Percentiles rank a stretch among this genome's conserved stretches.
Conservation (phyloP, 2,329 filamentous ascomycete species). For the Westerdykella aurantiaca region DNA sequence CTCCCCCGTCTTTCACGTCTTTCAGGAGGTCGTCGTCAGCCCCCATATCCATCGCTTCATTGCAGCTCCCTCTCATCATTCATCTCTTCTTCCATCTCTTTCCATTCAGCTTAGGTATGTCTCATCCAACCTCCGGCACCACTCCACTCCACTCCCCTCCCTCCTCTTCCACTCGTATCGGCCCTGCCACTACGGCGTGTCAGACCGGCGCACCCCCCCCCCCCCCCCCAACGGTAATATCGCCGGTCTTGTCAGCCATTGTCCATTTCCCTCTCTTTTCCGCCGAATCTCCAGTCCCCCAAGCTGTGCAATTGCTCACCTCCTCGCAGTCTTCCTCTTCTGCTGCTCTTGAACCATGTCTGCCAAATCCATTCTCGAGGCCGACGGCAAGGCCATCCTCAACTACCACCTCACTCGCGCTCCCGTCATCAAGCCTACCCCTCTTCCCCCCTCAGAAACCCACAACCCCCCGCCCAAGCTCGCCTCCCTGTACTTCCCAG, state of each 20-base stretch:
- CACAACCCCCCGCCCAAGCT: slow-evolving; percentile 92
- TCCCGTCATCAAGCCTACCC: slow-evolving; percentile 94
- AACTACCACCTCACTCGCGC: slow-evolving; percentile 99
- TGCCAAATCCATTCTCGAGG: slow-evolving; percentile 96
- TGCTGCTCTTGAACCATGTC: slow-evolving; percentile 58
- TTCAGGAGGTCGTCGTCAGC: slow-evolving; percentile 14
- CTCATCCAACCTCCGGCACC: slow-evolving; percentile 13
- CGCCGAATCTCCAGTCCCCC: neutral
- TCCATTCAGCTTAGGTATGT: slow-evolving; percentile 31
- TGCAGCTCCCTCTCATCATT: slow-evolving; percentile 2
- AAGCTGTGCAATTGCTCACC: slow-evolving; percentile 18
- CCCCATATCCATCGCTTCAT: slow-evolving; percentile 2
- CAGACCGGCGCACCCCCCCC: neutral
- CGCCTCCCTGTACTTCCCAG: slow-evolving; percentile 87
- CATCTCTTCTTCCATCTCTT: slow-evolving; percentile 7
- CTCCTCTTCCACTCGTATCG: slow-evolving; percentile 5
- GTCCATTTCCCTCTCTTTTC: slow-evolving; percentile 5
- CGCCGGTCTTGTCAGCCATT: neutral
- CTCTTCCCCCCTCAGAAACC: slow-evolving; percentile 73
- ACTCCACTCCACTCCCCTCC: slow-evolving; percentile 15
- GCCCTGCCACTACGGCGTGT: slow-evolving; percentile 6
- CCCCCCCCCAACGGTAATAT: neutral
- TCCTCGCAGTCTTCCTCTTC: slow-evolving; percentile 2
- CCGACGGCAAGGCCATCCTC: slow-evolving; percentile 99
- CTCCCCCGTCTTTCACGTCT: neutral